Conservation (phyloP, 2,329 filamentous ascomycete species). For the Malbranchea zuffiana region DNA sequence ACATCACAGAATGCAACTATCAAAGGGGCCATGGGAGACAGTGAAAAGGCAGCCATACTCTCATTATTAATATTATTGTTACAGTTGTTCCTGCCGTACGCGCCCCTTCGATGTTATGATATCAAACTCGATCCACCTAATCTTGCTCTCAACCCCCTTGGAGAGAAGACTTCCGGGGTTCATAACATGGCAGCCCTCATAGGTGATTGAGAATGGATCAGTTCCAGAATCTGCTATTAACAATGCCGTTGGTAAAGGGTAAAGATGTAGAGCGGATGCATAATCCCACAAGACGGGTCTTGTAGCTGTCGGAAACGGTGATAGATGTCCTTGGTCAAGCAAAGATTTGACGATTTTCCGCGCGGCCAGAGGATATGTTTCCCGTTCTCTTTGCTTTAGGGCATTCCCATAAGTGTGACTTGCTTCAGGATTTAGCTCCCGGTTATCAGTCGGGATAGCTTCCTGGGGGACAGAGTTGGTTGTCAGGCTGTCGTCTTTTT, state of each 20-base stretch:
- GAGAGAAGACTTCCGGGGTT: conserved; percentile 75
- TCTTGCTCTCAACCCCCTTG: conserved; percentile 54
- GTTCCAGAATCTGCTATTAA: conserved; percentile 73
- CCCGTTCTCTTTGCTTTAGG: too few relatives aligned
- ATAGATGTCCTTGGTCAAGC: conserved; percentile 78
- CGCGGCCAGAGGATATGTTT: conserved; percentile 39
- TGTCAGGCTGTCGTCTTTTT: too few relatives aligned
- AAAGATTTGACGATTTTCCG: conserved; percentile 80
- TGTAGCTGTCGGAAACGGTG: conserved; percentile 69
- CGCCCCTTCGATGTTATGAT: conserved; percentile 49
- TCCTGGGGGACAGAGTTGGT: too few relatives aligned
- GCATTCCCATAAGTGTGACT: too few relatives aligned
- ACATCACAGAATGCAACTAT: too few relatives aligned
- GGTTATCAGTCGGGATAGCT: too few relatives aligned
- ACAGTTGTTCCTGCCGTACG: conserved; percentile 42
- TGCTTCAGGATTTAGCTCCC: too few relatives aligned
- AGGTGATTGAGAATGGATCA: conserved; percentile 74
- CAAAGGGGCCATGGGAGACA: too few relatives aligned
- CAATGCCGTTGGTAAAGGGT: conserved; percentile 76
- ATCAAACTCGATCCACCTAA: conserved; percentile 82
- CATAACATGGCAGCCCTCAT: conserved; percentile 91
- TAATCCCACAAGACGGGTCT: conserved; percentile 89
- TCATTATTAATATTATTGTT: too few relatives aligned
- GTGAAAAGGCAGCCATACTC: too few relatives aligned
- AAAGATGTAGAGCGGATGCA: conserved; percentile 63